phyloP scores from a whole-genome alignment of 768 basidiomycete genomes.

The Vararia minispora region DNA sequence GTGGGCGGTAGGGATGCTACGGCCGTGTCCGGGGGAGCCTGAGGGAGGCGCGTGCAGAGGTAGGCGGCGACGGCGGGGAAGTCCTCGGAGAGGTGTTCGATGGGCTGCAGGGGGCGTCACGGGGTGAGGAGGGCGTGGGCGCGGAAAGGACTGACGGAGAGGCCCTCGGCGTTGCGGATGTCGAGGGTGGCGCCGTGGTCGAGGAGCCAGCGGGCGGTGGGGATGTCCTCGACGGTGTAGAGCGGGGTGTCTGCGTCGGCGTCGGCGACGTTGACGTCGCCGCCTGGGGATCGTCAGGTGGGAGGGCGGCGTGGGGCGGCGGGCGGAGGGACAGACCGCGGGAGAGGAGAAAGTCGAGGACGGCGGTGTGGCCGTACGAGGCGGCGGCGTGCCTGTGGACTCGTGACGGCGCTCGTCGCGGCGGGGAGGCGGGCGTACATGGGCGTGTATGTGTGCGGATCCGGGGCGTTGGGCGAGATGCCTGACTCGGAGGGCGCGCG shows the following conservation, averaged over 20 bases:
- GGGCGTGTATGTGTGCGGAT: constrained; percentile 69
- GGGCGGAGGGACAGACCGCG: constrained; percentile 33
- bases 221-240: constrained; percentile 76
- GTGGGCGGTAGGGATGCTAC: constrained; percentile 6
- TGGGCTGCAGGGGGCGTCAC: constrained; percentile 35
- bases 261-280: constrained; percentile 80
- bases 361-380: constrained; percentile 72
- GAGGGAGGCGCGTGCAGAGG: constrained; percentile 24
- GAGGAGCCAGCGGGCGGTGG: constrained; percentile 69
- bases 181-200: constrained; percentile 62
- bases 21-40: constrained; percentile 13
- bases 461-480: constrained; percentile 60
- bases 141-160: constrained; percentile 45
- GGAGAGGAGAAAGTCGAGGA: constrained; percentile 70
- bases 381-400: constrained; percentile 78
- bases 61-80: constrained; percentile 57
- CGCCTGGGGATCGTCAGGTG: constrained; percentile 35
- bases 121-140: constrained; percentile 3
- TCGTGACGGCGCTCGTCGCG: background rate
- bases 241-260: constrained; percentile 86
- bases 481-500: constrained; percentile 15
- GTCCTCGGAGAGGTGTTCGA: constrained; percentile 59
- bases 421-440: constrained; percentile 35
- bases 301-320: constrained; percentile 2
- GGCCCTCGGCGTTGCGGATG: constrained; percentile 55